Conservation (phyloP, 2,329 filamentous ascomycete genomes). For the Calonectria honghensis region DNA sequence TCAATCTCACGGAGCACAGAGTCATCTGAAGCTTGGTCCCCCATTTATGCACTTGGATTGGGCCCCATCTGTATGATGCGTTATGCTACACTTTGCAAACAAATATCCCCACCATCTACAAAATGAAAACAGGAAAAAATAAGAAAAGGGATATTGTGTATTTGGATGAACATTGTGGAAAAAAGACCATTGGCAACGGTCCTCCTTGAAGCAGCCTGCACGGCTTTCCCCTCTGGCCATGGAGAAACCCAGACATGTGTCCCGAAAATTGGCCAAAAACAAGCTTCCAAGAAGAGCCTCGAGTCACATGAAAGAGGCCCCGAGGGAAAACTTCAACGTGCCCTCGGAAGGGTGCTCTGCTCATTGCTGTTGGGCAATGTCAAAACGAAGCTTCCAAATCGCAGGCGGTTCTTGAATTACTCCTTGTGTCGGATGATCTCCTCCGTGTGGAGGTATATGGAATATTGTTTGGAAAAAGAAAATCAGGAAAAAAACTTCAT, state of each 20-base stretch:
- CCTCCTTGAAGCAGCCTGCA: constrained; percentile 2
- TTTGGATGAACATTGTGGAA: constrained; percentile 20
- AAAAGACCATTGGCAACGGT: constrained; percentile 6
- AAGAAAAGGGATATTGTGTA: constrained; percentile 29
- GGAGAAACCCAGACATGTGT: constrained; percentile 14
- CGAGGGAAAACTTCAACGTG: background rate
- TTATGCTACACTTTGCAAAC: constrained; percentile 26
- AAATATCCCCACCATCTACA: constrained; percentile 24
- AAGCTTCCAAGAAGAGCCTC: constrained; percentile 15
- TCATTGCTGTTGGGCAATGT: constrained; percentile 16
- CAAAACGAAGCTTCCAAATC: constrained; percentile 36
- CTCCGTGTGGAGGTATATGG: constrained; percentile 53
- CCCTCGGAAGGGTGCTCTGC: background rate
- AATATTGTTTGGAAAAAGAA: constrained; percentile 47
- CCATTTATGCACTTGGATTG: constrained; percentile 25
- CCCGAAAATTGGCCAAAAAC: constrained; percentile 19
- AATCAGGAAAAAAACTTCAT: constrained; percentile 53
- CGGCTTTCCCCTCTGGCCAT: constrained; percentile 15
- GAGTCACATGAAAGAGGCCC: background rate
- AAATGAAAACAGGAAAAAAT: constrained; percentile 19
- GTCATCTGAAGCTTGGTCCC: constrained; percentile 15
- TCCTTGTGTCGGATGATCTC: constrained; percentile 55
- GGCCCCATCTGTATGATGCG: constrained; percentile 20
- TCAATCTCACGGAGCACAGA: constrained; percentile 5
- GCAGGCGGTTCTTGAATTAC: constrained; percentile 55